Evolutionary conservation across 306 rosid species (phyloP), one percentile per base, ranked within the genome.

Genomic region (Pterocarpus santalinus): DNA sequence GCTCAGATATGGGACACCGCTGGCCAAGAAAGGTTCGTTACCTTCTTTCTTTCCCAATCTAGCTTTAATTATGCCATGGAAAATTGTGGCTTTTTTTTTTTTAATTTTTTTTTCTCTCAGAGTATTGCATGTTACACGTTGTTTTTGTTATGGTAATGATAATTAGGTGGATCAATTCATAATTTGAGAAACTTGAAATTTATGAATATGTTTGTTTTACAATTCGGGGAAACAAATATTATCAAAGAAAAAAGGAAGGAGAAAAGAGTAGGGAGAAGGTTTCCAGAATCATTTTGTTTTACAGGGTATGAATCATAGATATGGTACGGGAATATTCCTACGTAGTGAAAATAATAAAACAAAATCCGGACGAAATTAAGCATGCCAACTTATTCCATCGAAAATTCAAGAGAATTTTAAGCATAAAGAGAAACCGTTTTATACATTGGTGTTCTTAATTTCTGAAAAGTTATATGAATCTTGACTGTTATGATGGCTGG

Each of bases 1-100:
- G 92, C 97, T 16, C 98, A 92, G 65, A 95, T 95, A 79, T 92
- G 98, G 98, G 98, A 95, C 60, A 95, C 98, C 3, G 98, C 98
- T 30, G 98, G 98, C 65, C 98, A 95, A 89, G 98, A 95, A 87
- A 92, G 98, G 98, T 83, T 14, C 5, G 15, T 14, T 11, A 3
- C 2, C 2, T 51, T 12, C 56, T 51, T 51, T 11, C n/a, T 51
- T 3, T 51, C 60, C 60, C 28, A n/a, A 53, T n/a, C 15, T 47
- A 47, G n/a, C 8, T 43, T 43, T 8, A 43, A 43, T 43, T 43
- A 43, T 43, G 47, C 47, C 47, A 6, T 43, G 2, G 8, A 38
- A 38, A 38, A 4, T 43, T 43, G 6, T 43, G 1, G 2, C 7
- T 43, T 8, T 43, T 5, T 43, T 43, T 38, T 4, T 38, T n/a